Evolutionary conservation across 257 asterid species (phyloP).

Genomic region (Ophiorrhiza pumila): DNA sequence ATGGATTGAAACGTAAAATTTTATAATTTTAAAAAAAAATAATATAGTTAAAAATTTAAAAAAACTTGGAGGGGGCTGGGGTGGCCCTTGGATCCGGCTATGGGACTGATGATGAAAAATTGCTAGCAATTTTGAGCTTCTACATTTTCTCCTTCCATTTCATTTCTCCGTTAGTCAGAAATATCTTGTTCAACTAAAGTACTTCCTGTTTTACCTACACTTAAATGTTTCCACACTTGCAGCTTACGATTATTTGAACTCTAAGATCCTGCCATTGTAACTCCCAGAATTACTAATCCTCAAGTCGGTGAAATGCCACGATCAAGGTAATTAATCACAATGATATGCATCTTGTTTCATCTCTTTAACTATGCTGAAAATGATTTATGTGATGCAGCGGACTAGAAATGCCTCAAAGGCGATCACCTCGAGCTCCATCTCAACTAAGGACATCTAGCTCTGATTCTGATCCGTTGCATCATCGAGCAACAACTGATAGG

Average conservation of each 20-base stretch:
- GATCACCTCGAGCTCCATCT: slow-evolving; percentile 53
- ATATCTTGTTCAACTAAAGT: neutral
- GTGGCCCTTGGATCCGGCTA: no score
- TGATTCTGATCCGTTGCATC: slow-evolving; percentile 57
- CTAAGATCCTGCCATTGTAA: neutral
- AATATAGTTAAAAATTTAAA: no score
- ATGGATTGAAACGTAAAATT: no score
- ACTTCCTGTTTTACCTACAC: neutral
- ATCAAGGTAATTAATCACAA: slow-evolving; percentile 48
- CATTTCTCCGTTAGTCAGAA: neutral
- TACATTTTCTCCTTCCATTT: neutral
- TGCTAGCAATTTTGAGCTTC: neutral
- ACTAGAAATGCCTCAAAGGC: slow-evolving; percentile 66
- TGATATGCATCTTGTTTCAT: neutral
- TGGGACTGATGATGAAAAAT: no score
- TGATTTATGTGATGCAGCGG: slow-evolving; percentile 32
- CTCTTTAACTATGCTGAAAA: neutral
- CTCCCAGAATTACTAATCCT: neutral
- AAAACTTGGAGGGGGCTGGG: no score
- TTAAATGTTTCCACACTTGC: neutral
- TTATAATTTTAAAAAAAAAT: no score
- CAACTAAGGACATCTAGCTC: slow-evolving; percentile 65
- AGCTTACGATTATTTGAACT: neutral
- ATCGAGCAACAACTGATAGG: slow-evolving; percentile 48
- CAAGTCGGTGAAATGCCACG: slow-evolving; percentile 52